Percentiles rank a stretch among this genome's conserved stretches.
Conservation (phyloP, 371 early-diverging fungal genomes). For the Saksenaea vasiformis region DNA sequence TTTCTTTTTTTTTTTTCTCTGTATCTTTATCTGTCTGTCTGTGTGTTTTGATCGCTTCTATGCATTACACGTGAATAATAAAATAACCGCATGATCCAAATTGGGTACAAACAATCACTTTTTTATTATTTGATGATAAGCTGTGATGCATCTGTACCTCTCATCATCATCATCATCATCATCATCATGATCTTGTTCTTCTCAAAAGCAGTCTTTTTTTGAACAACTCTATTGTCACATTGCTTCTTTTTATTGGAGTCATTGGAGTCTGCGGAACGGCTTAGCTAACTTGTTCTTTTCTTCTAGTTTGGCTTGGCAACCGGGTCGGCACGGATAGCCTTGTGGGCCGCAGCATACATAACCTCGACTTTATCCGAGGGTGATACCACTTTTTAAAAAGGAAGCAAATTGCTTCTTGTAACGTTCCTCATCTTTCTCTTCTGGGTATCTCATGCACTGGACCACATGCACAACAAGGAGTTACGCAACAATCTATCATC, state of each 20-base stretch:
- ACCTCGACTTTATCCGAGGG: constrained; percentile 94
- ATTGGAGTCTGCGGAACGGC: constrained; percentile 63
- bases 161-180: not conserved
- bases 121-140: not conserved
- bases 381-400: constrained; percentile 92
- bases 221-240: constrained; percentile 83
- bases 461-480: constrained; percentile 99
- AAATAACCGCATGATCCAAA: not conserved
- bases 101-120: not conserved
- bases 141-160: not conserved
- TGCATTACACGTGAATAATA: constrained; percentile 2
- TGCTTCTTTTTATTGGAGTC: constrained; percentile 88
- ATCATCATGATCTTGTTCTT: constrained; percentile 23
- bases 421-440: constrained; percentile 98
- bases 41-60: not conserved
- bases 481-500: constrained; percentile 95
- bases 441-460: constrained; percentile 97
- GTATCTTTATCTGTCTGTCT: not conserved
- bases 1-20: not conserved
- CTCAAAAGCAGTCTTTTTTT: constrained; percentile 87
- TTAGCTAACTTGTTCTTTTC: constrained; percentile 64
- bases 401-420: constrained; percentile 97
- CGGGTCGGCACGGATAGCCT: constrained; percentile 93
- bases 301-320: constrained; percentile 68
- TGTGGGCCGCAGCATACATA: constrained; percentile 95